Conservation (phyloP, 495 filamentous ascomycete genomes). For the Annulohypoxylon nitens region DNA sequence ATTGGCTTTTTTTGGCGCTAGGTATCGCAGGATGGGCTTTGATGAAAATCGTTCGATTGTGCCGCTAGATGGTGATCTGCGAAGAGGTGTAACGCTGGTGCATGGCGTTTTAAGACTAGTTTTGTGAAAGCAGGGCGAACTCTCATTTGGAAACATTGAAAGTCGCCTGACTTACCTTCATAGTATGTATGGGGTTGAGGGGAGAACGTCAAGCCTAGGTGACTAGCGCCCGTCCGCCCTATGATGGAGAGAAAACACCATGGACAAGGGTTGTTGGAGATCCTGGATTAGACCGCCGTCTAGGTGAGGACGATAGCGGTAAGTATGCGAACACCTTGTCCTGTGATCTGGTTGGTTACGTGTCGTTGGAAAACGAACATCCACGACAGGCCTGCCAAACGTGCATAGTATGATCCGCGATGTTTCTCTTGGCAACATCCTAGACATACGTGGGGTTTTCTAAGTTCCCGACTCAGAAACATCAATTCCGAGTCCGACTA, state of each 20-base stretch:
- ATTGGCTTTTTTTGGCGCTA: background rate
- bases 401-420: conserved; percentile 12
- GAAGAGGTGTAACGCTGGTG: conserved; percentile 7
- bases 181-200: conserved; percentile 3
- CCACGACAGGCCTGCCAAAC: conserved; percentile 4
- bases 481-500: background rate
- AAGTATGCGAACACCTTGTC: conserved; percentile 8
- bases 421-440: conserved; percentile 10
- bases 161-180: conserved; percentile 7
- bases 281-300: background rate
- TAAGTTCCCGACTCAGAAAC: background rate
- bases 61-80: conserved; percentile 17
- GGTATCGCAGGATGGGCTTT: background rate
- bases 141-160: background rate
- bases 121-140: background rate
- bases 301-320: conserved; percentile 1
- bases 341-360: conserved; percentile 12
- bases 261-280: background rate
- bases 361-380: conserved; percentile 10
- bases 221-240: background rate
- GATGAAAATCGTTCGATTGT: conserved; percentile 7
- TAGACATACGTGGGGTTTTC: conserved; percentile 1
- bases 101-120: conserved; percentile 3
- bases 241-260: background rate
- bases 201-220: background rate